Percentiles rank a stretch among this genome's conserved stretches.
Conservation (phyloP, 1,139 yeast species). For the Candida gigantensis region DNA sequence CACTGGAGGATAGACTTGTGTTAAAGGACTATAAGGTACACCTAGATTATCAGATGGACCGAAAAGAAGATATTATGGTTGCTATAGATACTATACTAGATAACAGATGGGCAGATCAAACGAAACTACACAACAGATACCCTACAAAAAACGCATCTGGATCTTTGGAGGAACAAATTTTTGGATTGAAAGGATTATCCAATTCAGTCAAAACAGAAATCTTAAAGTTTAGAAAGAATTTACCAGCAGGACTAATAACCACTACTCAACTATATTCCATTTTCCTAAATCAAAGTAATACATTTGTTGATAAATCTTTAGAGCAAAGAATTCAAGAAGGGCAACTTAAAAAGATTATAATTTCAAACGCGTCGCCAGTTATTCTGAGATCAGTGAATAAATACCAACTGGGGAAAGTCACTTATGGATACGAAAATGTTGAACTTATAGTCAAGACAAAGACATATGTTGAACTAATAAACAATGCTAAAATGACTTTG, state of each 20-base stretch:
- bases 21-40: constrained; percentile 40
- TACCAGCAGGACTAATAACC: constrained; percentile 40
- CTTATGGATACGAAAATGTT: constrained; percentile 48
- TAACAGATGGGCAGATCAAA: constrained; percentile 44
- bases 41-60: constrained; percentile 38
- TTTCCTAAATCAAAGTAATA: constrained; percentile 40
- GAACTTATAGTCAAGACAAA: constrained; percentile 36
- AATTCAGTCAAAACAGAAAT: constrained; percentile 40
- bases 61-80: constrained; percentile 31
- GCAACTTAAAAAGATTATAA: constrained; percentile 37
- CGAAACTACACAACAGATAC: constrained; percentile 26
- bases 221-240: constrained; percentile 32
- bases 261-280: constrained; percentile 43
- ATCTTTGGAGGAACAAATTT: constrained; percentile 29
- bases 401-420: constrained; percentile 35
- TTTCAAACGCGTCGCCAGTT: constrained; percentile 48
- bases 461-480: constrained; percentile 24
- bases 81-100: constrained; percentile 37
- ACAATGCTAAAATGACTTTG: constrained; percentile 10
- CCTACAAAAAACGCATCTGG: constrained; percentile 17
- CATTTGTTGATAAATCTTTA: constrained; percentile 45
- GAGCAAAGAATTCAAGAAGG: constrained; percentile 40
- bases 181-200: constrained; percentile 36
- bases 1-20: constrained; percentile 16
- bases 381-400: constrained; percentile 39